Conservation (phyloP, 2,329 filamentous ascomycete genomes). For the Acarospora socialis region DNA sequence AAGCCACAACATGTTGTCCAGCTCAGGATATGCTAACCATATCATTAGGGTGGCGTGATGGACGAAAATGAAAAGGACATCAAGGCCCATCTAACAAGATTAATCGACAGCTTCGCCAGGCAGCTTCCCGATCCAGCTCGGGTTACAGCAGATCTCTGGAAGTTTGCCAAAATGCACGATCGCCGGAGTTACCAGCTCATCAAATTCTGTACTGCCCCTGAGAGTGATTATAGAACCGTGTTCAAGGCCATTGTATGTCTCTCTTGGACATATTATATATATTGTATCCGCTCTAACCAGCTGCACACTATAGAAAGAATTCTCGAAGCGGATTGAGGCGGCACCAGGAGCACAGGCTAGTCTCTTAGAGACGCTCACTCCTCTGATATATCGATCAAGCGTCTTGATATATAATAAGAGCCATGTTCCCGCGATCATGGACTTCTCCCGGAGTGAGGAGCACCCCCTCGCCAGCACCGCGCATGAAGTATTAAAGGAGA, state of each 20-base stretch:
- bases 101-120: conserved; percentile 58
- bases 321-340: conserved; percentile 65
- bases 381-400: conserved; percentile 69
- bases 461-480: conserved; percentile 63
- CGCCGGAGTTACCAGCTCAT: conserved; percentile 81
- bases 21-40: conserved; percentile 7
- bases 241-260: conserved; percentile 56
- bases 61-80: conserved; percentile 50
- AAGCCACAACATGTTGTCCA: conserved; percentile 12
- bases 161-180: conserved; percentile 83
- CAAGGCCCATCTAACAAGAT: conserved; percentile 55
- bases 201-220: conserved; percentile 67
- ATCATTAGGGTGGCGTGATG: conserved; percentile 52
- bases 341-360: conserved; percentile 43
- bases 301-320: conserved; percentile 44
- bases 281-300: background rate
- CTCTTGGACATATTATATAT: background rate
- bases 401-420: conserved; percentile 87
- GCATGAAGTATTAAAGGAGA: conserved; percentile 81
- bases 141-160: conserved; percentile 64
- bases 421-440: conserved; percentile 80
- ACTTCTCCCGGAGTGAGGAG: conserved; percentile 71
- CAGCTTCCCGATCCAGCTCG: conserved; percentile 63
- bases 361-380: conserved; percentile 64
- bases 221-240: conserved; percentile 85